Base-by-base conservation (phyloP, 108 stramenopile species). In the Cyclotella atomus region DNA sequence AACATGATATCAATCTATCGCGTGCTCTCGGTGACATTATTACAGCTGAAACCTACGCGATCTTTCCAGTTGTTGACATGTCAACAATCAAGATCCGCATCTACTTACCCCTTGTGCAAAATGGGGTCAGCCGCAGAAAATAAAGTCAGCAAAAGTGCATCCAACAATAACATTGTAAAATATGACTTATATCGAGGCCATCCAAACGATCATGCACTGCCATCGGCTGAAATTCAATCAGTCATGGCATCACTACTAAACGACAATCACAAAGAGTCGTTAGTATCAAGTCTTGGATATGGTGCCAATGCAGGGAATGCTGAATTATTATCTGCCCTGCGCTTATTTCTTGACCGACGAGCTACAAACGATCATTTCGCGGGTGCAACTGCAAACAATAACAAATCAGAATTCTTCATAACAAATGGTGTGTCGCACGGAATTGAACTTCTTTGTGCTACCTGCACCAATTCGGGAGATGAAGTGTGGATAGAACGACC, bases 391-490 rank as follows among this genome's bases (percentile, higher is more conserved):
- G 43, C 45, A 12, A n/a, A 15, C 29, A 30, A 5, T n/a, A 30
- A 23, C 54, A 41, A 35, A 49, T 43, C 59, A 17, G 63, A 86
- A 24, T 82, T 85, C 34, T 90, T 91, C 65, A 75, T 86, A 5
- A 91, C 90, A 3, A 66, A 65, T 49, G 90, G 90, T 2, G 90
- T 88, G 10, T 83, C 81, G 3, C 90, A 91, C 74, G 87, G 84
- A 16, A 52, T 91, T n/a, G 90, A 91, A 33, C 57, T 91, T 23
- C 45, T 91, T 1, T 87, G 85, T 60, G 63, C 83, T 0, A 73
- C 84, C 21, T 76, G 68, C 21, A 84, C 87, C 0, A 38, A 41
- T 16, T 82, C 82, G 15, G 86, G 83, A 33, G 87, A 91, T 65
- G 83, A 85, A 29, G 86, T 91, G 3, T 71, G 77, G 79, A 66